Evolutionary conservation across 257 asterid genomes (phyloP).

Genomic region (Solanum gandarillasii): DNA sequence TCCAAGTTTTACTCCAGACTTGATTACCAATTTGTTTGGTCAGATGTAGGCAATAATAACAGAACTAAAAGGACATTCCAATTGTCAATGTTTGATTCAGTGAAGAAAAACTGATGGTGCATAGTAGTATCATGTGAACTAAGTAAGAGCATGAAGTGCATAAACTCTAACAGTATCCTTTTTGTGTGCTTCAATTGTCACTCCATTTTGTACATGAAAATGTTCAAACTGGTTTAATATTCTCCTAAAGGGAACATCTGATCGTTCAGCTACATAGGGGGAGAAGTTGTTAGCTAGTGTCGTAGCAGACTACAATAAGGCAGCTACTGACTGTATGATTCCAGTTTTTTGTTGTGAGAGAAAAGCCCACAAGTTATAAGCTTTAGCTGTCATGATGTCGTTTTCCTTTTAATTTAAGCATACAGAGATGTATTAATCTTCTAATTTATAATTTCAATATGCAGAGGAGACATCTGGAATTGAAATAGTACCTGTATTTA

Average conservation of each 20-base stretch:
- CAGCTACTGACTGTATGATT: neutral
- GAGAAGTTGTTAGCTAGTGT: neutral
- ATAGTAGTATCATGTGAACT: neutral
- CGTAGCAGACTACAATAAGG: neutral
- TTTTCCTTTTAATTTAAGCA: neutral
- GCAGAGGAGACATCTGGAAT: slow-evolving; percentile 70
- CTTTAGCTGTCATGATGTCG: neutral
- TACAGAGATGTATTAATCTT: neutral
- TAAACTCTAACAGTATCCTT: neutral
- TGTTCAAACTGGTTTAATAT: neutral
- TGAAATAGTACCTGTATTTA: slow-evolving; percentile 75
- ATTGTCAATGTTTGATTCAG: neutral
- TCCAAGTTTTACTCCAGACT: neutral
- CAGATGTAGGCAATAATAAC: neutral
- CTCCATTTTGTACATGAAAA: neutral
- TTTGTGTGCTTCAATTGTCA: neutral
- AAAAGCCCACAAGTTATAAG: neutral
- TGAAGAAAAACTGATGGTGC: neutral
- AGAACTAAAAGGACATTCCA: neutral
- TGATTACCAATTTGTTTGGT: neutral
- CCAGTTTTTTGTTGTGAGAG: neutral
- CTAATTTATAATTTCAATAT: neutral
- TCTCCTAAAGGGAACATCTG: neutral
- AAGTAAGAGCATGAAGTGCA: neutral
- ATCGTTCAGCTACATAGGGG: neutral